These are phyloP conservation scores for Cladosporium halotolerans DNA, from an alignment of 2,329 filamentous ascomycete genomes.

Conservation along the genomic window DNA sequence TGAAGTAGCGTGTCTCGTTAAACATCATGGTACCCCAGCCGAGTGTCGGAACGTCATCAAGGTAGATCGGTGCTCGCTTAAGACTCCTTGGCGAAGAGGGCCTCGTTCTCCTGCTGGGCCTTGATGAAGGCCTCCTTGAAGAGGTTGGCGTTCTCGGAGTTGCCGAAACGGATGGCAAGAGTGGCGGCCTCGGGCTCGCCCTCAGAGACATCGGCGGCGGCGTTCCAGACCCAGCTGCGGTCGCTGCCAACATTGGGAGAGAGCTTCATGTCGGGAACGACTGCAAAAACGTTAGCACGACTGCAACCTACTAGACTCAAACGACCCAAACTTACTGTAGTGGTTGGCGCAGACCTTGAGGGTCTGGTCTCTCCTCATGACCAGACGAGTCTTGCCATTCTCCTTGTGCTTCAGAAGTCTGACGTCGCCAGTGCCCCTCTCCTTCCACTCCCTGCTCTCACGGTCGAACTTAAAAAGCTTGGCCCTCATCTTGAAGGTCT, in stretches of 20 bases:
- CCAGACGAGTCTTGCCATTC: conserved; percentile 92
- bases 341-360: conserved; percentile 99
- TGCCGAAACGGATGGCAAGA: conserved; percentile 93
- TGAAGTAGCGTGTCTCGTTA: background rate
- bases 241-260: conserved; percentile 96
- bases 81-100: conserved; percentile 55
- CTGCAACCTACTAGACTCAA: conserved; percentile 7
- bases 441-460: conserved; percentile 94
- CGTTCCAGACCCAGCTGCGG: conserved; percentile 99
- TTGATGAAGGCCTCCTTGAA: conserved; percentile 98
- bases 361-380: conserved; percentile 99
- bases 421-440: conserved; percentile 94
- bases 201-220: conserved; percentile 94
- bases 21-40: background rate
- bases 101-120: conserved; percentile 93
- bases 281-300: conserved; percentile 42
- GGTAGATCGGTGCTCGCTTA: conserved; percentile 2
- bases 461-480: conserved; percentile 99
- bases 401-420: conserved; percentile 97
- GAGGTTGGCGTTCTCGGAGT: conserved; percentile 92
- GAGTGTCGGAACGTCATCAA: background rate
- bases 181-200: conserved; percentile 95
- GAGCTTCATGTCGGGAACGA: conserved; percentile 98
- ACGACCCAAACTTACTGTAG: conserved; percentile 65
- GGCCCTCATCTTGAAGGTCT: conserved; percentile 98